Base-by-base conservation (phyloP, 257 asterid genomes). In the Solanum chaucha region DNA sequence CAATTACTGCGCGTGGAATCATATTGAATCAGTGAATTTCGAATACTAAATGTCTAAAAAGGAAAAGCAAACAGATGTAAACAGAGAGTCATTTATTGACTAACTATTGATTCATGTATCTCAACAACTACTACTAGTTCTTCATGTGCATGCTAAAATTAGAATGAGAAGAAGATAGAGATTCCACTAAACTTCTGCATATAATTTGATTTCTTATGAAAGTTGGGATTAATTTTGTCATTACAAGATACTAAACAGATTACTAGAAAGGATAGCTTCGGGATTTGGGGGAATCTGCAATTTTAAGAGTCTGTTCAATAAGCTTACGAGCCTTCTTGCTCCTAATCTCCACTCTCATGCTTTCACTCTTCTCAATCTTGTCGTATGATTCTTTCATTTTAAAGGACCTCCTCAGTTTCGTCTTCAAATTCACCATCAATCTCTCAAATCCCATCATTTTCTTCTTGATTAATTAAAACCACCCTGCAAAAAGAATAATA, bases 251-350 rank as follows among this genome's bases (percentile, higher is more conserved):
- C 26, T 8, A 8, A 46, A 48, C 44, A 48, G 38, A 48, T 28
- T 81, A 24, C 88, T 86, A 94, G 90, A 91, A 88, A 87, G 92
- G 71, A 90, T 90, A 92, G 89, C 93, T 93, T 91, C 92, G 88
- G 71, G 96, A 91, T 10, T 90, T 91, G 11, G 98, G 99, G 0
- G 99, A 96, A 91, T 96, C 98, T 1, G 99, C 99, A 86, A 94
- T 89, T 88, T 87, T 88, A 90, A 96, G 98, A 26, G 98, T 95
- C 46, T 93, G 91, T 26, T 94, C 90, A 15, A 96, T 91, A 48
- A 96, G 90, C 91, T 94, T 96, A 44, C 91, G 91, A 15, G 99
- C 99, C 71, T 95, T 95, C 86, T 92, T 89, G 96, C 99, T 96
- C 78, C 92, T 87, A 44, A 96, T 88, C 88, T 96, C 99, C 14